Percentiles rank a stretch among this genome's conserved stretches.
Conservation (phyloP, 2,329 filamentous ascomycete genomes). For the Pestalotiopsis sp. region DNA sequence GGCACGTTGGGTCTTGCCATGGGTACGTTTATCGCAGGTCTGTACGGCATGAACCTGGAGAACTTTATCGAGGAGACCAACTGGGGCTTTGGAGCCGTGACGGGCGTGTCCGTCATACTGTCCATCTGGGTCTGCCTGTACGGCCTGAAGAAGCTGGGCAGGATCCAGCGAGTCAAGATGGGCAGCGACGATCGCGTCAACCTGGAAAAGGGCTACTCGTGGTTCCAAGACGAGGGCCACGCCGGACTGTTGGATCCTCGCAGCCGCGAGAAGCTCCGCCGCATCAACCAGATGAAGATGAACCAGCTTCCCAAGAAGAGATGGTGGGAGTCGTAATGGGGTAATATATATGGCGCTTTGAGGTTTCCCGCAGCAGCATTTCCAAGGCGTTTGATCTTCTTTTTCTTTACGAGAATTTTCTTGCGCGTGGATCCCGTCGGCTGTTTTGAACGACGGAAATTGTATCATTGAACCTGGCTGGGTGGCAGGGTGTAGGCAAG, state of each 20-base stretch:
- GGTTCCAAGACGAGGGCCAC: slow-evolving; percentile 52
- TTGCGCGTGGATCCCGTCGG: not conserved
- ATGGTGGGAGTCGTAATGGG: slow-evolving; percentile 22
- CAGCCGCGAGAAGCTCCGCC: slow-evolving; percentile 56
- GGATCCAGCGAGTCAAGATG: slow-evolving; percentile 86
- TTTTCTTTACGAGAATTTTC: not conserved
- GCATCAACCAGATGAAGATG: slow-evolving; percentile 53
- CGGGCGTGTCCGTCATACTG: slow-evolving; percentile 69
- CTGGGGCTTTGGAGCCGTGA: slow-evolving; percentile 81
- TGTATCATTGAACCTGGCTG: not conserved
- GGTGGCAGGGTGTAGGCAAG: not conserved
- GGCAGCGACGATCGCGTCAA: slow-evolving; percentile 25
- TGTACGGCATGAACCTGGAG: slow-evolving; percentile 99
- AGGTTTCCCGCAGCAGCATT: not conserved
- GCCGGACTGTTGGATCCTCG: slow-evolving; percentile 55
- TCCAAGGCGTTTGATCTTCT: slow-evolving; percentile 2
- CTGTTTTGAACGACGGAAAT: not conserved
- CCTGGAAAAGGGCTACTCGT: slow-evolving; percentile 35
- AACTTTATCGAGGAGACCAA: slow-evolving; percentile 97
- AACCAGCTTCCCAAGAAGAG: slow-evolving; percentile 35
- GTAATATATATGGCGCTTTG: not conserved
- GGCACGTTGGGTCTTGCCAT: slow-evolving; percentile 92
- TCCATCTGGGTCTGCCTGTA: slow-evolving; percentile 81
- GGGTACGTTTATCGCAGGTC: slow-evolving; percentile 92
- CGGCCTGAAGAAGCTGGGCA: slow-evolving; percentile 80